These are phyloP conservation scores for Rhodosporidiobolus sp. DNA, from an alignment of 768 basidiomycete genomes.

Conservation along the genomic window DNA sequence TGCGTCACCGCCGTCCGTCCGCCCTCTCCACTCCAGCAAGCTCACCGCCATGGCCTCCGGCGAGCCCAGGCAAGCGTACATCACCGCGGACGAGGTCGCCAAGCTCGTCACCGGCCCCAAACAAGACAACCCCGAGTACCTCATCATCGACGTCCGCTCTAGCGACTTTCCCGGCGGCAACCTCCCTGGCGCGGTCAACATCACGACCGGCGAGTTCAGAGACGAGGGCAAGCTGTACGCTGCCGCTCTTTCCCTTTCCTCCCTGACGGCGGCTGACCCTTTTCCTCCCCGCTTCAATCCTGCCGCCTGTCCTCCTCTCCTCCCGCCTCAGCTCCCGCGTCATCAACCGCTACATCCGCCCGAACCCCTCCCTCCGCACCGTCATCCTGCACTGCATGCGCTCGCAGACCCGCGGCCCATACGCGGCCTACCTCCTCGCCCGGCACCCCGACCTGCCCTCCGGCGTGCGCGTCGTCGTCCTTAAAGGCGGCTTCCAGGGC, in stretches of 20 bases:
- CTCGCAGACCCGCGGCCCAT: conserved; percentile 33
- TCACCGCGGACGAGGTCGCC: neutral
- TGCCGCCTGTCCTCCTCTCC: neutral
- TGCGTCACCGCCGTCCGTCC: neutral
- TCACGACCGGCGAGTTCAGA: conserved; percentile 19
- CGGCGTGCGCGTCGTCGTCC: conserved; percentile 2
- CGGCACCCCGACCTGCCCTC: neutral
- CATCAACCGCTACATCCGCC: neutral
- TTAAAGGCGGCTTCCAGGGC: conserved; percentile 25
- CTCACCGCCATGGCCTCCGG: neutral
- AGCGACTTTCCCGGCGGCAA: conserved; percentile 28
- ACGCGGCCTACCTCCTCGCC: conserved; percentile 20
- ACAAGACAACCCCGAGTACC: neutral
- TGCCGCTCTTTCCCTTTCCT: neutral
- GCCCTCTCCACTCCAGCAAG: neutral
- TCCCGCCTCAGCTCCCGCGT: neutral
- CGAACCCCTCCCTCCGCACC: neutral
- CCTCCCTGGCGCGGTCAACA: conserved; percentile 18
- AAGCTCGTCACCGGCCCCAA: neutral
- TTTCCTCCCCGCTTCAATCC: neutral
- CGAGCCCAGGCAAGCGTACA: neutral
- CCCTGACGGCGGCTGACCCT: neutral
- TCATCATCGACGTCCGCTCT: conserved; percentile 26
- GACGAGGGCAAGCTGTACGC: neutral
- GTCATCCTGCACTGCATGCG: conserved; percentile 35